Evolutionary conservation across 2,329 filamentous ascomycete genomes (phyloP).

Genomic region (Xylaria sp.): DNA sequence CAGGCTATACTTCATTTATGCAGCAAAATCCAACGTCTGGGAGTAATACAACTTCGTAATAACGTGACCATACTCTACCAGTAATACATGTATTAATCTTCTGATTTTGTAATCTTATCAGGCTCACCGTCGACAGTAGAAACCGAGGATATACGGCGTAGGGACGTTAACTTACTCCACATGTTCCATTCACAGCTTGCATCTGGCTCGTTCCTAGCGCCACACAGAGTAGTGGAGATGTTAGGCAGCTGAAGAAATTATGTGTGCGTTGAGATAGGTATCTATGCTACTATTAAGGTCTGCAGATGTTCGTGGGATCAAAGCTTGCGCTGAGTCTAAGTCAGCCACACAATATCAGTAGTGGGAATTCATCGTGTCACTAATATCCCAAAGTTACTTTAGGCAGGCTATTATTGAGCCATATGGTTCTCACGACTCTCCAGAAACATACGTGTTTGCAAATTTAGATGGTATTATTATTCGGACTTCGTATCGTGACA

Average conservation of each 20-base stretch:
- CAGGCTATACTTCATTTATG: neutral
- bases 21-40: neutral
- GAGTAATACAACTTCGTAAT: neutral
- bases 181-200: slow-evolving; percentile 15
- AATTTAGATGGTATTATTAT: slow-evolving; percentile 33
- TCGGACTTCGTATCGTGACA: slow-evolving; percentile 23
- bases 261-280: slow-evolving; percentile 6
- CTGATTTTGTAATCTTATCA: neutral
- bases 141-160: neutral
- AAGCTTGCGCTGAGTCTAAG: slow-evolving; percentile 5
- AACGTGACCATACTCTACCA: neutral
- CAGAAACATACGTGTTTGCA: too few relatives aligned
- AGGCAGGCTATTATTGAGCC: too few relatives aligned
- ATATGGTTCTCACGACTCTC: too few relatives aligned
- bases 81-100: too few relatives aligned
- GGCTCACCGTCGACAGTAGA: slow-evolving; percentile 12
- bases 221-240: slow-evolving; percentile 10
- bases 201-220: slow-evolving; percentile 29
- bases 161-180: slow-evolving; percentile 20
- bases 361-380: neutral
- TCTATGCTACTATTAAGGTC: neutral
- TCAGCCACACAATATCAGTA: slow-evolving; percentile 10
- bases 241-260: slow-evolving; percentile 18
- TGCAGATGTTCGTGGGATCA: neutral
- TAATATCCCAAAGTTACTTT: neutral